Conservation (phyloP, 257 asterid species). For the Eucommia ulmoides region DNA sequence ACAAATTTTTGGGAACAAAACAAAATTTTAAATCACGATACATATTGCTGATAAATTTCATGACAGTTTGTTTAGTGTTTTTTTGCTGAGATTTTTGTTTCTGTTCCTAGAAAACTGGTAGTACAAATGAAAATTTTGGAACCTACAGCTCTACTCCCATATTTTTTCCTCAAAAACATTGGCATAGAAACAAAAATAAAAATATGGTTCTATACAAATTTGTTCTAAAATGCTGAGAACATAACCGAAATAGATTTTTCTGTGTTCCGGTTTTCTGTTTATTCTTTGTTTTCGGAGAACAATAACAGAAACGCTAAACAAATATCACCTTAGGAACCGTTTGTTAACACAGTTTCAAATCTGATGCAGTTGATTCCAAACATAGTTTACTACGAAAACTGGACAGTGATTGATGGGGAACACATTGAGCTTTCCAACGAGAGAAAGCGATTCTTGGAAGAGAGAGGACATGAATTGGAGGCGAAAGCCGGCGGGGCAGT, state of each 20-base stretch:
- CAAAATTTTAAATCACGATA: too few relatives aligned
- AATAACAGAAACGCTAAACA: not conserved
- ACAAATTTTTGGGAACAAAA: too few relatives aligned
- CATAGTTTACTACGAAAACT: not conserved
- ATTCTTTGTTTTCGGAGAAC: not conserved
- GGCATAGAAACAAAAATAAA: too few relatives aligned
- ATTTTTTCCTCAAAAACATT: too few relatives aligned
- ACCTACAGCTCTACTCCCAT: too few relatives aligned
- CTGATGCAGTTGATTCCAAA: not conserved
- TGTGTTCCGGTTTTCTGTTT: not conserved
- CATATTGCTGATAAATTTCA: too few relatives aligned
- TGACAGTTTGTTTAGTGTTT: too few relatives aligned
- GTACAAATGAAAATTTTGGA: too few relatives aligned
- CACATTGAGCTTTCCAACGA: not conserved
- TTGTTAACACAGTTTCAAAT: conserved; percentile 1
- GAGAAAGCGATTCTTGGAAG: not conserved
- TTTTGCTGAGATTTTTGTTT: too few relatives aligned
- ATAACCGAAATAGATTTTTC: not conserved
- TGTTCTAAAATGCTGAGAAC: too few relatives aligned
- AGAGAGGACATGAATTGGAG: not conserved
- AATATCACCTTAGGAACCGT: not conserved
- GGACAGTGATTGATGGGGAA: not conserved
- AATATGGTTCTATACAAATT: too few relatives aligned
- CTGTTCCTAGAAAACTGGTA: too few relatives aligned
- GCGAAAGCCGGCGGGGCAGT: not conserved